phyloP scores from a whole-genome alignment of 2,329 filamentous ascomycete genomes.

The Botrytis tulipae region DNA sequence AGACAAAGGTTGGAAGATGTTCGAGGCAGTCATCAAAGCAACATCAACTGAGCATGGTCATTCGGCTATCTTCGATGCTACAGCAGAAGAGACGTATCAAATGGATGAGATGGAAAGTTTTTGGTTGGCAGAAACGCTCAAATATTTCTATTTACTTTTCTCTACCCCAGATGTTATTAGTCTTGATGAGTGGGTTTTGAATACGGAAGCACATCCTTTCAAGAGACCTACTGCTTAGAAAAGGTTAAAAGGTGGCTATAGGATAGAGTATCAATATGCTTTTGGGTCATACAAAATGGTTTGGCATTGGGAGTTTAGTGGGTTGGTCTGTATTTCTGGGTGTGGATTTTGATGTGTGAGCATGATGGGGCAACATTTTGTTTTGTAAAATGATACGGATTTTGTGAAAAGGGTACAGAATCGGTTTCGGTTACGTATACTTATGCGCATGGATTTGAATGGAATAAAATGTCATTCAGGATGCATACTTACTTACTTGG shows the following conservation, averaged over 20 bases:
- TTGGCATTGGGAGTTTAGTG: neutral
- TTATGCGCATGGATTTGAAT: neutral
- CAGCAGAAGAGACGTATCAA: slow-evolving; percentile 43
- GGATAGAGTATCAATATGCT: neutral
- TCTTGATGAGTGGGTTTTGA: slow-evolving; percentile 65
- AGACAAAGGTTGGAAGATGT: slow-evolving; percentile 87
- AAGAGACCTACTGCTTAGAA: slow-evolving; percentile 29
- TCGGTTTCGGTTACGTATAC: neutral
- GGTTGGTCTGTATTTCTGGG: neutral
- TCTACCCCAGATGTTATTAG: slow-evolving; percentile 61
- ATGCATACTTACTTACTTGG: neutral
- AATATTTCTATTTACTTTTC: slow-evolving; percentile 87
- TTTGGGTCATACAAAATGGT: slow-evolving; percentile 5
- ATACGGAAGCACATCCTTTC: slow-evolving; percentile 44
- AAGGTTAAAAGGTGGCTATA: neutral
- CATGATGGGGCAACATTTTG: neutral
- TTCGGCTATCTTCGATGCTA: slow-evolving; percentile 67
- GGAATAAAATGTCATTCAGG: neutral
- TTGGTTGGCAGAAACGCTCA: slow-evolving; percentile 87
- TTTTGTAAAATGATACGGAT: neutral
- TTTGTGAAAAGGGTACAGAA: neutral
- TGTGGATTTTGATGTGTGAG: neutral
- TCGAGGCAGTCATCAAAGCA: slow-evolving; percentile 63
- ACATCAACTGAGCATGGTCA: slow-evolving; percentile 67
- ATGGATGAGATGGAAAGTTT: slow-evolving; percentile 79